Evolutionary conservation across 2,329 filamentous ascomycete genomes (phyloP).

Genomic region (Thelonectria olida): DNA sequence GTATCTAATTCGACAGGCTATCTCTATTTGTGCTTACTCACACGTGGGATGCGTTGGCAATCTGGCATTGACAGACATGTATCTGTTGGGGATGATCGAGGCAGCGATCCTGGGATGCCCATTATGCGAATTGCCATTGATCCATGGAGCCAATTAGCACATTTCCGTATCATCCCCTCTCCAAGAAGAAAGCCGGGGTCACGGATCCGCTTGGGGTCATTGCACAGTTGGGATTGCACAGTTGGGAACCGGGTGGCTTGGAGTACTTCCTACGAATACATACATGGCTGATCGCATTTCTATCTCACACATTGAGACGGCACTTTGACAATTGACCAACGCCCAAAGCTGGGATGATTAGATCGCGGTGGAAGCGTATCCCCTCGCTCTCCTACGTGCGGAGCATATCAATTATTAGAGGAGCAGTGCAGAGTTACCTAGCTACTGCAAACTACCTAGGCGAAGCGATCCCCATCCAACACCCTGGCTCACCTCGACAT

Average conservation of each 20-base stretch:
- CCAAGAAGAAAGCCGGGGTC: constrained; percentile 16
- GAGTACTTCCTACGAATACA: no score
- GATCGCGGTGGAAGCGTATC: no score
- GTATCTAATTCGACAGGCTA: no score
- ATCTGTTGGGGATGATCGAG: not conserved
- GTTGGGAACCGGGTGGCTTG: no score
- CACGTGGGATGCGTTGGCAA: not conserved
- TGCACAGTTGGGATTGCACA: constrained; percentile 21
- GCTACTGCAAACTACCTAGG: not conserved
- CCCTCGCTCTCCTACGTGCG: not conserved
- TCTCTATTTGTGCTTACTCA: not conserved
- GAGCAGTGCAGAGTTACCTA: not conserved
- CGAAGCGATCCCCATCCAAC: not conserved
- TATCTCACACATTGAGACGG: no score
- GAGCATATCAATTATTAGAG: not conserved
- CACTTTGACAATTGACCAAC: not conserved
- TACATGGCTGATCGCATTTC: no score
- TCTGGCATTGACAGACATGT: not conserved
- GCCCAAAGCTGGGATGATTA: no score
- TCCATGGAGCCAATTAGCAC: constrained; percentile 26
- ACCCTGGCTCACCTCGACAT: not conserved
- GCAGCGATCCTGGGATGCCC: constrained; percentile 17
- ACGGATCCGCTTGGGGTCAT: constrained; percentile 26
- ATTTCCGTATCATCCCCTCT: constrained; percentile 23
- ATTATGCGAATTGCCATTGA: constrained; percentile 23